Percentiles rank a stretch among this genome's conserved stretches.
These are phyloP conservation scores for Pestalotiopsis sp. DNA, from an alignment of 2,329 filamentous ascomycete genomes.

Conservation along the genomic window DNA sequence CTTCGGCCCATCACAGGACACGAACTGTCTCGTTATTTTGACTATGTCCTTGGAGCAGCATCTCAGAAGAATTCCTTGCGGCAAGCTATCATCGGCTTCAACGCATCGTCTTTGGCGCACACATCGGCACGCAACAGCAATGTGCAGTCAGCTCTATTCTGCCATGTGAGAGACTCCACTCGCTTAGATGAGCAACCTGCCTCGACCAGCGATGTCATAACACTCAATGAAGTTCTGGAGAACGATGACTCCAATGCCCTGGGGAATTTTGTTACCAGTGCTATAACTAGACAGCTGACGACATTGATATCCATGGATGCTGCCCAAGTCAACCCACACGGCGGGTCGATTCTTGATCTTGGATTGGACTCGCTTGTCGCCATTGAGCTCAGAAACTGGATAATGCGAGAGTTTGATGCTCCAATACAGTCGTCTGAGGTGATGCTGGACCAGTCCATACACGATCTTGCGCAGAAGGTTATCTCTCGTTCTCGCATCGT, in stretches of 20 bases:
- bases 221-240: neutral
- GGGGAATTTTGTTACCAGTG: neutral
- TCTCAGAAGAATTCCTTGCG: neutral
- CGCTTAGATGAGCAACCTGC: neutral
- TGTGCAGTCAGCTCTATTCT: neutral
- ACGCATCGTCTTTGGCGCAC: neutral
- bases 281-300: neutral
- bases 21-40: neutral
- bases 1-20: neutral
- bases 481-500: neutral
- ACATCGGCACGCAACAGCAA: neutral
- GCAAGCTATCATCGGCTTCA: neutral
- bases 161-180: neutral
- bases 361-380: slow-evolving; percentile 50
- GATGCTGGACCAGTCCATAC: slow-evolving; percentile 25
- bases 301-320: neutral
- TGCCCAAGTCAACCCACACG: neutral
- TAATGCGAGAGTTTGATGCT: slow-evolving; percentile 49
- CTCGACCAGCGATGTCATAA: neutral
- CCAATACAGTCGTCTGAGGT: slow-evolving; percentile 59
- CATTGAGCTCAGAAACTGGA: slow-evolving; percentile 53
- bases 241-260: neutral
- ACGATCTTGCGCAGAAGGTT: neutral
- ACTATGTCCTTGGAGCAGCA: neutral
- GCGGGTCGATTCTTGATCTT: neutral